Evolutionary conservation across 148 eudicot genomes (phyloP), one percentile per base, ranked within the genome.

Genomic region (Diospyros kaki): DNA sequence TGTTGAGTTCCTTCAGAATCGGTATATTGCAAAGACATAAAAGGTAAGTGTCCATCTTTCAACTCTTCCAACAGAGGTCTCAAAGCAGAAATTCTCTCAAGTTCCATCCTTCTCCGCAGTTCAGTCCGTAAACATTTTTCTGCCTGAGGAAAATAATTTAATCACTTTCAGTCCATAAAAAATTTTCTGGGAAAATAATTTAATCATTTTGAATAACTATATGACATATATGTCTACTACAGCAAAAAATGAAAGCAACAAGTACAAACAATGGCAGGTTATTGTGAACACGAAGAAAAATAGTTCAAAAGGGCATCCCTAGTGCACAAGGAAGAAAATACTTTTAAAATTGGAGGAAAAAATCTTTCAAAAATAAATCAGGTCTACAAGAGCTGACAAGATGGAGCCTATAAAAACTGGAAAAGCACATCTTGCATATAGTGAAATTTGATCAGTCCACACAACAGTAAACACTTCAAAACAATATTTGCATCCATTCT

Each of bases 1-100:
- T 89, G 96, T 78, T 86, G 91, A 84, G 84, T 75, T 74, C 91
- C 91, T 76, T 83, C 89, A 73, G 84, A 53, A 82, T 90, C 94
- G 73, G 75, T 86, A 79, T 92, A 91, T 69, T 84, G 87, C 82
- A 95, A 81, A 69, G 90, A 88, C 60, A 95, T 66, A 75, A 92
- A 95, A 81, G 97, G 97, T 76, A 95, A 82, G 60, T 70, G 84
- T 53, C 84, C 96, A 77, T 81, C 79, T 72, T 86, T 90, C 78
- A 87, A 83, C 66, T 84, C 87, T 81, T 86, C 79, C 77, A 95
- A 72, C 75, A 86, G 66, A 77, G 93, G 88, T 76, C 83, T 89
- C 76, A 89, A 75, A 68, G 94, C 87, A 78, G 85, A 83, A 79
- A 93, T 80, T 76, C 97, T 92, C 81, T 89, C 91, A 71, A 89